Evolutionary conservation across 352 stramenopile genomes (phyloP), one percentile per base, ranked within the genome.

Genomic region (Phytophthora fragariae): DNA sequence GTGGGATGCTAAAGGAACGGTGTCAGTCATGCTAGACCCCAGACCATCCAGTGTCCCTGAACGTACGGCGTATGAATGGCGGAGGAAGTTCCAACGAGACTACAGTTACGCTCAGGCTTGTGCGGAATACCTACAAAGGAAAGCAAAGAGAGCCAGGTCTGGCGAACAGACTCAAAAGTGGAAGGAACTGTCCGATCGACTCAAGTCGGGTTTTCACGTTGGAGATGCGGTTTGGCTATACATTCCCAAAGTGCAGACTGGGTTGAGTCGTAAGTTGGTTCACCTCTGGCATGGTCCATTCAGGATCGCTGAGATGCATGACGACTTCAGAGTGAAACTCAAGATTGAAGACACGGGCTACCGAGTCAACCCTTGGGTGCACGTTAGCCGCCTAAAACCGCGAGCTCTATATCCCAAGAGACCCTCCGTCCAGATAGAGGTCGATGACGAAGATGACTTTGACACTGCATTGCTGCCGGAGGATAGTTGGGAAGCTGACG

Each of bases 1-100:
- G 0, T 77, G 68, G 73, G 68, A 77, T 5, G 17, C 68, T 2
- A 44, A 59, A 6, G 33, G 47, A 0, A 79, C 68, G 0, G 21
- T 60, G 1, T 15, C 57, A 3, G 60, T 49, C 2, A 52, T 67
- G 49, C 35, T 27, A 27, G 24, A 2, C 24, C 24, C 24, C 2
- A 27, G 24, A 27, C 24, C 24, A 27, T 27, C 24, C 24, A 27
- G 24, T 2, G 24, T 27, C 24, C 24, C 24, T 27, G 24, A 27
- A 27, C 24, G 1, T 27, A 37, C 49, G 3, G 61, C 35, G 0
- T 60, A 68, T 19, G 61, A 68, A 17, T 53, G 61, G 61, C n/a
- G 61, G 8, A 3, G 57, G 10, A 47, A 53, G 31, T 10, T 65
- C 10, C 59, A 57, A 6, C 59, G 59, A 11, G n/a, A 59, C n/a